These are phyloP conservation scores for Metschnikowia anglica DNA, from an alignment of 805 yeast species.

Conservation along the genomic window DNA sequence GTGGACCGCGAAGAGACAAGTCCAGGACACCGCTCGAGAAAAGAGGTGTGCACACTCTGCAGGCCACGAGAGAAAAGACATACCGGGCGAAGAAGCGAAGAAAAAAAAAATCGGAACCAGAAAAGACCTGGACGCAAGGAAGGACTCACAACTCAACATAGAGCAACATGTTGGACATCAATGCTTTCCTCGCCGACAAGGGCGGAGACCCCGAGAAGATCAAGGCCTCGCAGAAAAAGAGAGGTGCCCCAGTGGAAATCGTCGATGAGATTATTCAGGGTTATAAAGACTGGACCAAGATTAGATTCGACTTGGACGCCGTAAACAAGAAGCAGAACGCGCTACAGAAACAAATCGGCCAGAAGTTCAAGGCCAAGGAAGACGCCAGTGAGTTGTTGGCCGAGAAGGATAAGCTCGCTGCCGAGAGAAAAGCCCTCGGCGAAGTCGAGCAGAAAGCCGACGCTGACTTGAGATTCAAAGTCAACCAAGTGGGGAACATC, in stretches of 20 bases:
- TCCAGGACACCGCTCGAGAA: too few relatives aligned
- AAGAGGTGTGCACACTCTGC: background rate
- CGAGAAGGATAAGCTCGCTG: constrained; percentile 73
- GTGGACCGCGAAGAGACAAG: too few relatives aligned
- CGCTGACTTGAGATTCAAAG: constrained; percentile 68
- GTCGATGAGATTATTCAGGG: constrained; percentile 93
- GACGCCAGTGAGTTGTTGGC: constrained; percentile 83
- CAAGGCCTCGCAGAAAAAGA: constrained; percentile 84
- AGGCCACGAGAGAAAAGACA: background rate
- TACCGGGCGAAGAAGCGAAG: background rate
- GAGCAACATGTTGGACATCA: constrained; percentile 82
- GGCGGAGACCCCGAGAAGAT: constrained; percentile 94
- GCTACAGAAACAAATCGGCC: constrained; percentile 90
- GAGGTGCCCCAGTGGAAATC: constrained; percentile 91
- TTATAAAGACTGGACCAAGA: constrained; percentile 89
- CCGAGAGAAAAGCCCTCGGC: constrained; percentile 64
- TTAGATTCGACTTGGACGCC: constrained; percentile 80
- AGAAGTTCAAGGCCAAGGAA: constrained; percentile 90
- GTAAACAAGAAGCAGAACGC: constrained; percentile 84
- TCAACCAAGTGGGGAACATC: constrained; percentile 87
- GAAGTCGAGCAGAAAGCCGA: constrained; percentile 80
- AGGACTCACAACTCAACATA: background rate
- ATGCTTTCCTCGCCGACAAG: constrained; percentile 89
- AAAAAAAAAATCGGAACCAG: background rate
- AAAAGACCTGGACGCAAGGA: background rate